These are phyloP conservation scores for Kalmusia sp. DNA, from an alignment of 2,329 filamentous ascomycete species.

Conservation along the genomic window DNA sequence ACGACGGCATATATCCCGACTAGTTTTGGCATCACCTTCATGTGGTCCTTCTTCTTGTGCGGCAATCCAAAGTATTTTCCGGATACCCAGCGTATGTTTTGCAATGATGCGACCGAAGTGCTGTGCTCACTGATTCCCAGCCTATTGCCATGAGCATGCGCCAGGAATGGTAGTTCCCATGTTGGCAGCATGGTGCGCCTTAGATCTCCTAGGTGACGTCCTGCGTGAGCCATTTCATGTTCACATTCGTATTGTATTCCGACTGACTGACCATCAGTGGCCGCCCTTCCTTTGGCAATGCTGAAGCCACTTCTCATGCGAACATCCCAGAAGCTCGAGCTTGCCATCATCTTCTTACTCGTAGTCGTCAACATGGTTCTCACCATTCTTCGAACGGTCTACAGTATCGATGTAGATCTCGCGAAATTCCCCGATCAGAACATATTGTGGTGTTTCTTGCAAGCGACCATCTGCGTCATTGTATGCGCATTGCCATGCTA, in stretches of 20 bases:
- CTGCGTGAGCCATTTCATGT: slow-evolving; percentile 1
- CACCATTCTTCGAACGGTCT: slow-evolving; percentile 14
- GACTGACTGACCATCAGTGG: background rate
- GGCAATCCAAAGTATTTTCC: slow-evolving; percentile 5
- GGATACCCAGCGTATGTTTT: slow-evolving; percentile 4
- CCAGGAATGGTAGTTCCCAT: background rate
- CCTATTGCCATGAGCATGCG: slow-evolving; percentile 1
- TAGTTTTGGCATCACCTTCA: slow-evolving; percentile 5
- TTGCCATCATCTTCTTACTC: slow-evolving; percentile 13
- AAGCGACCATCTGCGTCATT: slow-evolving; percentile 16
- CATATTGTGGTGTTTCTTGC: slow-evolving; percentile 14
- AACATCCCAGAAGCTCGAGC: slow-evolving; percentile 6
- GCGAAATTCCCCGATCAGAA: slow-evolving; percentile 4
- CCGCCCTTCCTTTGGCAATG: slow-evolving; percentile 8
- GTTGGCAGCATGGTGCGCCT: slow-evolving; percentile 3
- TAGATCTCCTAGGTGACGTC: slow-evolving; percentile 10
- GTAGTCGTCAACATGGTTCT: slow-evolving; percentile 13
- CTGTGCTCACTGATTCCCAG: background rate
- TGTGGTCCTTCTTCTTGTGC: slow-evolving; percentile 8
- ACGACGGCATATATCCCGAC: slow-evolving; percentile 2
- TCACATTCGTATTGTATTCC: background rate
- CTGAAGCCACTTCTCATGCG: slow-evolving; percentile 11
- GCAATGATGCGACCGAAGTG: background rate
- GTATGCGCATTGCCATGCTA: slow-evolving; percentile 20
- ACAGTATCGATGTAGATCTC: background rate